These are phyloP conservation scores for Chytridium lagenaria DNA, from an alignment of 371 early-diverging fungal genomes.

Conservation along the genomic window DNA sequence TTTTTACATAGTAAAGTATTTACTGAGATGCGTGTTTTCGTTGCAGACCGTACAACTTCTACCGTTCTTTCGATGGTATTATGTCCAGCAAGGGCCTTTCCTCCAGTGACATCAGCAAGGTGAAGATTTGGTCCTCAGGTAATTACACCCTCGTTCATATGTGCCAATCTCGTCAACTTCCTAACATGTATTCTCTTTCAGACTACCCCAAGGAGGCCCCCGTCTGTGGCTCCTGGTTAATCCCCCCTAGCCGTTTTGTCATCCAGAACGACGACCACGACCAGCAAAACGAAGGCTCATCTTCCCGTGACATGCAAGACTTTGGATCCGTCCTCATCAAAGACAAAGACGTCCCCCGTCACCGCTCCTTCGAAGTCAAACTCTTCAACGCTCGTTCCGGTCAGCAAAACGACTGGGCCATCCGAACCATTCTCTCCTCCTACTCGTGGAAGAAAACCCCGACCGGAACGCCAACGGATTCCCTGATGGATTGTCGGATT, in stretches of 20 bases:
- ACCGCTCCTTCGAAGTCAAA: constrained; percentile 32
- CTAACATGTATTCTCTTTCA: too few species aligned
- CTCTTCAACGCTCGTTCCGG: constrained; percentile 29
- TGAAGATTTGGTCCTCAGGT: constrained; percentile 40
- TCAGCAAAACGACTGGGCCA: constrained; percentile 24
- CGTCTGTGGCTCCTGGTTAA: constrained; percentile 35
- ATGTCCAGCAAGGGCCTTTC: constrained; percentile 28
- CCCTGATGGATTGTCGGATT: constrained; percentile 38
- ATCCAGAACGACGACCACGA: constrained; percentile 44
- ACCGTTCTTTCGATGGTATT: constrained; percentile 18
- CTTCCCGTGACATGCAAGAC: constrained; percentile 39
- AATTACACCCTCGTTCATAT: too few species aligned
- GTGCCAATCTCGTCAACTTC: too few species aligned
- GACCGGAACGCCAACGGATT: constrained; percentile 28
- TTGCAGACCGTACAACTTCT: constrained; percentile 28
- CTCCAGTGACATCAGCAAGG: constrained; percentile 23
- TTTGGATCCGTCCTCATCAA: constrained; percentile 39
- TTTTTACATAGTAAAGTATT: too few species aligned
- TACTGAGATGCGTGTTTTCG: too few species aligned
- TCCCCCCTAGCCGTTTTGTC: constrained; percentile 38
- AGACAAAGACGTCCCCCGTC: constrained; percentile 31
- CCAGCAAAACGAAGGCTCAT: constrained; percentile 38
- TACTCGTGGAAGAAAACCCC: constrained; percentile 17
- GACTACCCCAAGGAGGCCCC: constrained; percentile 43
- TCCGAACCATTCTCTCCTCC: constrained; percentile 28